A percentile compares a stretch with the other conserved stretches of the same genome.
These are phyloP conservation scores for Paramecium bursaria DNA, from an alignment of 73 alveolate species.

Conservation along the genomic window DNA sequence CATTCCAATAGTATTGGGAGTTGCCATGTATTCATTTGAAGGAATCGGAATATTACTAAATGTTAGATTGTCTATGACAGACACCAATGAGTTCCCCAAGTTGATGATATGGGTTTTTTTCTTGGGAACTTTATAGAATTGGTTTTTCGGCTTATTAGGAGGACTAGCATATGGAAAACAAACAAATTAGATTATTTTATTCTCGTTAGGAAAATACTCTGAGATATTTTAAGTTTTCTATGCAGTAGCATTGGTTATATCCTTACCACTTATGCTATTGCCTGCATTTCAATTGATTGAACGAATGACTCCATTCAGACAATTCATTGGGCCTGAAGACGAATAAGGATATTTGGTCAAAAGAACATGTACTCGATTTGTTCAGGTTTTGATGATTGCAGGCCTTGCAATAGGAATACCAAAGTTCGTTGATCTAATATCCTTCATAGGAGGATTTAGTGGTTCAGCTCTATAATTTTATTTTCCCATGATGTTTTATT, in stretches of 20 bases:
- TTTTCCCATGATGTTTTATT: conserved; percentile 47
- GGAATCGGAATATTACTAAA: conserved; percentile 51
- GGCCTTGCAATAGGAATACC: conserved; percentile 60
- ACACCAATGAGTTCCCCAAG: conserved; percentile 32
- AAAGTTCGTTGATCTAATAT: conserved; percentile 29
- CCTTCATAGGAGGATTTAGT: conserved; percentile 51
- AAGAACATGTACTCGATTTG: conserved; percentile 44
- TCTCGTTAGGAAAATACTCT: conserved; percentile 55
- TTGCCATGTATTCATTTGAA: conserved; percentile 62
- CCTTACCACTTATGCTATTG: conserved; percentile 49
- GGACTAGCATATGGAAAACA: conserved; percentile 61
- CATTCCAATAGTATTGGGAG: conserved; percentile 66
- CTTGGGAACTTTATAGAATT: conserved; percentile 17
- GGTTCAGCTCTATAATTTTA: conserved; percentile 43
- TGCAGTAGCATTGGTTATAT: conserved; percentile 61
- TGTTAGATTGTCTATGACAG: conserved; percentile 38
- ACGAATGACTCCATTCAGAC: not conserved
- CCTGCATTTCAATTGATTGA: conserved; percentile 66
- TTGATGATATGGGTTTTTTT: conserved; percentile 25
- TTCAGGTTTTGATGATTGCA: conserved; percentile 37
- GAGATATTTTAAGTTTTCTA: conserved; percentile 64
- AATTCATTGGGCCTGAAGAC: conserved; percentile 16
- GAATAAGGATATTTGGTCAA: not conserved
- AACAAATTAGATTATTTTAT: conserved; percentile 50
- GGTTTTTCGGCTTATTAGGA: conserved; percentile 63